Evolutionary conservation across 2,329 filamentous ascomycete genomes (phyloP).

Genomic region (Clonostachys solani): DNA sequence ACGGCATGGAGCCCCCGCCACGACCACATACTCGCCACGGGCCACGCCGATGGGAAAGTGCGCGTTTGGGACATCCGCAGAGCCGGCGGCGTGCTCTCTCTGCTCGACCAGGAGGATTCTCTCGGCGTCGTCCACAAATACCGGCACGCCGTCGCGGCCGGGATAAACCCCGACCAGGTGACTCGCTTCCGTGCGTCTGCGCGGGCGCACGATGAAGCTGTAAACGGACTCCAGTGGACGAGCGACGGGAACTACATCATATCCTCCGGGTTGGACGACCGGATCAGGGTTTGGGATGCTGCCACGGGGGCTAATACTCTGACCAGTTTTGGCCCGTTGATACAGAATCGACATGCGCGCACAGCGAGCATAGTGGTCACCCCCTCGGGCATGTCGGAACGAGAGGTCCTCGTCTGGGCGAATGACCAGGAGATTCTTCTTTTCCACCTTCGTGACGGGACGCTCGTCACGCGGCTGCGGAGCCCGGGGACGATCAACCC

Average conservation of each 20-base stretch:
- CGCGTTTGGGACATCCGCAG: constrained; percentile 85
- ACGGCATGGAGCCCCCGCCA: constrained; percentile 78
- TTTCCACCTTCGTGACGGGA: constrained; percentile 76
- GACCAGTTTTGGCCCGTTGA: constrained; percentile 77
- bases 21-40: constrained; percentile 77
- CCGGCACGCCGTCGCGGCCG: constrained; percentile 22
- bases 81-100: constrained; percentile 69
- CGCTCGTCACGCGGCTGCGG: constrained; percentile 65
- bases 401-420: constrained; percentile 66
- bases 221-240: constrained; percentile 84
- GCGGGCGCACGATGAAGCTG: constrained; percentile 73
- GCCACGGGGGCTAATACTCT: constrained; percentile 80
- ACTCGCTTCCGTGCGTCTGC: constrained; percentile 42
- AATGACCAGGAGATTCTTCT: constrained; percentile 78
- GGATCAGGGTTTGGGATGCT: constrained; percentile 84
- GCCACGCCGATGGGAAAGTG: constrained; percentile 78
- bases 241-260: constrained; percentile 74
- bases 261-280: constrained; percentile 77
- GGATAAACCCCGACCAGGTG: constrained; percentile 15
- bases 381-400: constrained; percentile 30
- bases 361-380: constrained; percentile 54
- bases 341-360: constrained; percentile 68
- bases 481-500: constrained; percentile 53
- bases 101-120: constrained; percentile 81
- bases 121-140: constrained; percentile 55